Percentiles rank a stretch among this genome's conserved stretches.
phyloP scores from a whole-genome alignment of 208 protist species.

The Trypanosoma scelopori region DNA sequence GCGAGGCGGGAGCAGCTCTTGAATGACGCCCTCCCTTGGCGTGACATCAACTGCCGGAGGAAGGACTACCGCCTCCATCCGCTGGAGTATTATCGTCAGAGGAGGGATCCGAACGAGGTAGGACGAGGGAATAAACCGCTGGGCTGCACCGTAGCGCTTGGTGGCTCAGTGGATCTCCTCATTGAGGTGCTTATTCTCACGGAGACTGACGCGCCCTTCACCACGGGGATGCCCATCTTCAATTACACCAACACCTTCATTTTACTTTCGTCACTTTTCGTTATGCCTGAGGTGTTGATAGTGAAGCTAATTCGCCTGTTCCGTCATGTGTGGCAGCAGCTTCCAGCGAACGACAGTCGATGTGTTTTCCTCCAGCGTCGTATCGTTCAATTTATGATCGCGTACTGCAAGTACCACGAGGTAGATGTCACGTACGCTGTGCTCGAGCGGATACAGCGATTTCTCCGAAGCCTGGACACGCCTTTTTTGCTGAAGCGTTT shows the following conservation, averaged over 20 bases:
- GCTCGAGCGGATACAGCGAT: constrained; percentile 41
- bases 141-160: constrained; percentile 23
- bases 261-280: constrained; percentile 58
- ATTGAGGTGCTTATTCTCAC: constrained; percentile 58
- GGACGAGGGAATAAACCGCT: neutral
- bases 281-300: constrained; percentile 53
- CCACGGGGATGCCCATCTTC: constrained; percentile 40
- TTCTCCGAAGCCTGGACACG: constrained; percentile 24
- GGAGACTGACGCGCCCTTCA: constrained; percentile 57
- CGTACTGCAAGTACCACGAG: constrained; percentile 64
- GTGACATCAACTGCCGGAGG: constrained; percentile 43
- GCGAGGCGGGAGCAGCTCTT: constrained; percentile 42
- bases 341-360: constrained; percentile 28
- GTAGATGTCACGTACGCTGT: constrained; percentile 47
- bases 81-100: constrained; percentile 24
- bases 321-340: constrained; percentile 38
- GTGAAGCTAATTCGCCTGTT: constrained; percentile 65
- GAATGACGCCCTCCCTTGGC: constrained; percentile 71
- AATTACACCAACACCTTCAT: constrained; percentile 75
- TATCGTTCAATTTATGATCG: constrained; percentile 52
- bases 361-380: constrained; percentile 48
- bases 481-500: neutral
- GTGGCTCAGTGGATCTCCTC: constrained; percentile 58
- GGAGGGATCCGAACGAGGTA: neutral
- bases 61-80: constrained; percentile 43